Base-by-base conservation (phyloP, 148 eudicot genomes). In the Simmondsia chinensis region DNA sequence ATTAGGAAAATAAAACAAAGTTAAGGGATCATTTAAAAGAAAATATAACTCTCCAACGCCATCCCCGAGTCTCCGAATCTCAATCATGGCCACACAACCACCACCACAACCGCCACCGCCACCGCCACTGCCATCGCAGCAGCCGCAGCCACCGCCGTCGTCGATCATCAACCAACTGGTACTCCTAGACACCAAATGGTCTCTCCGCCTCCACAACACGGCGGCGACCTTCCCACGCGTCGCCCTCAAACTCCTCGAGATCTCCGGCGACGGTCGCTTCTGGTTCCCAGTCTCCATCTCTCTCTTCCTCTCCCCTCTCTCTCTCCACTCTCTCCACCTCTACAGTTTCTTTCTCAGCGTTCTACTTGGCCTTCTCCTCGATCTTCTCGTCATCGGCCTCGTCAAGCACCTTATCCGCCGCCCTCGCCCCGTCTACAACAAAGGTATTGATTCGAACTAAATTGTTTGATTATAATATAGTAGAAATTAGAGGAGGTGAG, bases 201-300 rank as follows among this genome's bases (percentile, higher is more conserved):
- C 96, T 21, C 65, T 21, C 60, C 54, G 39, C 23, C 72, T 82
- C 60, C 80, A 82, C 82, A 52, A 66, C 13, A 20, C 60, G 8
- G 43, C 56, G 36, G 43, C 61, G 9, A 77, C 87, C 5, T 2
- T 87, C 57, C 88, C 96, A 13, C 71, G 63, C 53, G 29, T 65
- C 16, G 4, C 62, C 65, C 83, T 87, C 27, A 79, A 74, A 63
- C 41, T 68, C 60, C 80, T 87, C 18, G 96, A 87, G 29, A 51
- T 82, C 52, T 69, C 82, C 64, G 94, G 94, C 63, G 94, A 79
- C 23, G 96, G 94, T 29, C 82, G 82, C 4, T 68, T 87, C 26
- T 87, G 87, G 76, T 82, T 87, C 69, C 96, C 96, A 1, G 1
- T 87, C 21, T 19, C 66, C 11, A 20, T 79, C 68, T 68, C 85